Conservation (phyloP, 257 asterid genomes). For the Solanum pennellii region DNA sequence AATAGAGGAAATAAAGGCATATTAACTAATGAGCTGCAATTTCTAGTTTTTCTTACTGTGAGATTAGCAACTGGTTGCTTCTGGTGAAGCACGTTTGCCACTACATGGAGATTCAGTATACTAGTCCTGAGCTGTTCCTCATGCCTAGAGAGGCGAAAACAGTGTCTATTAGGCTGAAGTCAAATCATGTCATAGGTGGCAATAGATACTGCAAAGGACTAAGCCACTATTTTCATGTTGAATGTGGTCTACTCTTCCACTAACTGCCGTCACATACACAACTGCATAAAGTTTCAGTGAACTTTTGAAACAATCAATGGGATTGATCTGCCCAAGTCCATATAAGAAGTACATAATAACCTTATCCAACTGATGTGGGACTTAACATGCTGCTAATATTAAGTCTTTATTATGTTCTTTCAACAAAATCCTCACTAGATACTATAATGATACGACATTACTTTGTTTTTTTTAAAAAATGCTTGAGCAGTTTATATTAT, state of each 20-base stretch:
- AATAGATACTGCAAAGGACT: neutral
- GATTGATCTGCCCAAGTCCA: neutral
- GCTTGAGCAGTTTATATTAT: neutral
- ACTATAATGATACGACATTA: neutral
- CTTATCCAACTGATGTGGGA: neutral
- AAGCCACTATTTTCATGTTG: neutral
- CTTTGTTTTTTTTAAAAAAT: neutral
- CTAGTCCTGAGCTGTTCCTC: neutral
- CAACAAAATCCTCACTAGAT: neutral
- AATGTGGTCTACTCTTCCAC: neutral
- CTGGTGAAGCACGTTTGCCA: neutral
- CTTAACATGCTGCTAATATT: neutral
- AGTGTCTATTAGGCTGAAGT: neutral
- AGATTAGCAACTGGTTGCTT: neutral
- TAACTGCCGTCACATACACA: neutral
- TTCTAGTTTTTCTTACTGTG: neutral
- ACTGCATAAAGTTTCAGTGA: neutral
- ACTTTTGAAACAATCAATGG: neutral
- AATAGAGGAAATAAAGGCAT: neutral
- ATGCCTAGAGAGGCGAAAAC: neutral
- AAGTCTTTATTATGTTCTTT: neutral
- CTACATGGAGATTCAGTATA: neutral
- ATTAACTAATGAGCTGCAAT: neutral
- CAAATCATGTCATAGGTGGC: neutral
- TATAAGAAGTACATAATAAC: neutral